Percentiles rank a stretch among this genome's conserved stretches.
These are phyloP conservation scores for Pisolithus sp. DNA, from an alignment of 768 basidiomycete species.

Conservation along the genomic window DNA sequence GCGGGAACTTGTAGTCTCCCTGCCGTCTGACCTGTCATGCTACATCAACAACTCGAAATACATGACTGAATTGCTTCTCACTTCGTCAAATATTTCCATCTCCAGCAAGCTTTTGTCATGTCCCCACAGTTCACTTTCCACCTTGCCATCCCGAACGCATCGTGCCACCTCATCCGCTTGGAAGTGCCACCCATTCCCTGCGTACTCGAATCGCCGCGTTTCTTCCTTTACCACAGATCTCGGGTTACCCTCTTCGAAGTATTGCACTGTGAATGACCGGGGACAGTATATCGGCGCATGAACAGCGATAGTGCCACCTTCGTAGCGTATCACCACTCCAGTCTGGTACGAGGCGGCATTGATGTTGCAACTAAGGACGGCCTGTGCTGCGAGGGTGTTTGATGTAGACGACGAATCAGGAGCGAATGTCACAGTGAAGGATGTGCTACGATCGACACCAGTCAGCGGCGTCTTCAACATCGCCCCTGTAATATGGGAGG, in stretches of 20 bases:
- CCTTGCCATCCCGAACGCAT: slow-evolving; percentile 66
- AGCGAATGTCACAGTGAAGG: slow-evolving; percentile 66
- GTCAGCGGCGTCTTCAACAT: slow-evolving; percentile 77
- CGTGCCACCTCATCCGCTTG: slow-evolving; percentile 86
- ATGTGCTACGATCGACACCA: slow-evolving; percentile 71
- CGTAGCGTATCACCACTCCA: slow-evolving; percentile 67
- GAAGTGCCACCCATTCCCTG: slow-evolving; percentile 74
- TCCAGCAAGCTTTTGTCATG: slow-evolving; percentile 74
- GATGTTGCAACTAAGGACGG: slow-evolving; percentile 65
- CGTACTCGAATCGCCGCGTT: slow-evolving; percentile 48
- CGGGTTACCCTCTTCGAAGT: slow-evolving; percentile 43
- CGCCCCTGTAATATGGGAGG: slow-evolving; percentile 54
- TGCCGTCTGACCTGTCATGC: slow-evolving; percentile 54
- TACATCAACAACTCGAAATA: slow-evolving; percentile 8
- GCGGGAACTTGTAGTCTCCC: slow-evolving; percentile 57
- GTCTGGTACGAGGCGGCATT: slow-evolving; percentile 41
- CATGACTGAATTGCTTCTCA: slow-evolving; percentile 22
- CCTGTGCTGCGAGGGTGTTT: slow-evolving; percentile 55
- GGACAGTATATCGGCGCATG: slow-evolving; percentile 62
- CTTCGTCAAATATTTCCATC: slow-evolving; percentile 85
- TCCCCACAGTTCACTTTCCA: slow-evolving; percentile 68
- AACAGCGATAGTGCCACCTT: slow-evolving; percentile 63
- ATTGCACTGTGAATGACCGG: slow-evolving; percentile 57
- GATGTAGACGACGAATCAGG: slow-evolving; percentile 31
- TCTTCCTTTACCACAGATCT: slow-evolving; percentile 47